A percentile compares a stretch with the other conserved stretches of the same genome.
Evolutionary conservation across 2,329 filamentous ascomycete genomes (phyloP).

Genomic region (Grosmannia serpens): DNA sequence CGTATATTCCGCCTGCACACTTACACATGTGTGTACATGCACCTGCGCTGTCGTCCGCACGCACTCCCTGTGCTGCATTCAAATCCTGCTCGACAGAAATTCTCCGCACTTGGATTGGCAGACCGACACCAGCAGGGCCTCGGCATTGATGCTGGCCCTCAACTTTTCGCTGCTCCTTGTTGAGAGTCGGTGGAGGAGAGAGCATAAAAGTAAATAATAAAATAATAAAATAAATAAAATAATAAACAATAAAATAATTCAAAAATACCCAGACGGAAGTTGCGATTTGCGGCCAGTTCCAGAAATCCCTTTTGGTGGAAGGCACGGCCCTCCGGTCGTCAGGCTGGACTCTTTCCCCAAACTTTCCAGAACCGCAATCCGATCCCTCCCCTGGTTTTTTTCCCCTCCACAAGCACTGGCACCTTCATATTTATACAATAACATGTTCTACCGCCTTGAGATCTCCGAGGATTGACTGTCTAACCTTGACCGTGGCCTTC

Average conservation of each 20-base stretch:
- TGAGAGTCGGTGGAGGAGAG: background rate
- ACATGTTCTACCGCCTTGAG: background rate
- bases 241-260: no score
- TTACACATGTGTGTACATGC: background rate
- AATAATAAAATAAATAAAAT: no score
- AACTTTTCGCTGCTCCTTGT: background rate
- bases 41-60: slow-evolving; percentile 19
- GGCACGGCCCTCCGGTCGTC: background rate
- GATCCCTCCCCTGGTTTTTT: background rate
- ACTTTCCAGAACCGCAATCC: background rate
- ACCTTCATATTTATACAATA: background rate
- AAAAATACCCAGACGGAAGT: background rate
- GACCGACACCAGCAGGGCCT: background rate
- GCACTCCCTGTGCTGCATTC: slow-evolving; percentile 29
- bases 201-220: background rate
- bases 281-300: background rate
- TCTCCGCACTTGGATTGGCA: slow-evolving; percentile 28
- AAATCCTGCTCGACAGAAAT: slow-evolving; percentile 31
- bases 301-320: background rate
- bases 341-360: background rate
- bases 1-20: background rate
- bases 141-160: background rate
- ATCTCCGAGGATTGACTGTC: background rate
- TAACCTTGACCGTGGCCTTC: background rate
- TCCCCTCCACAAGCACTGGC: background rate